Evolutionary conservation across 2,329 filamentous ascomycete species (phyloP).

Genomic region (Ophiocordyceps unilateralis): DNA sequence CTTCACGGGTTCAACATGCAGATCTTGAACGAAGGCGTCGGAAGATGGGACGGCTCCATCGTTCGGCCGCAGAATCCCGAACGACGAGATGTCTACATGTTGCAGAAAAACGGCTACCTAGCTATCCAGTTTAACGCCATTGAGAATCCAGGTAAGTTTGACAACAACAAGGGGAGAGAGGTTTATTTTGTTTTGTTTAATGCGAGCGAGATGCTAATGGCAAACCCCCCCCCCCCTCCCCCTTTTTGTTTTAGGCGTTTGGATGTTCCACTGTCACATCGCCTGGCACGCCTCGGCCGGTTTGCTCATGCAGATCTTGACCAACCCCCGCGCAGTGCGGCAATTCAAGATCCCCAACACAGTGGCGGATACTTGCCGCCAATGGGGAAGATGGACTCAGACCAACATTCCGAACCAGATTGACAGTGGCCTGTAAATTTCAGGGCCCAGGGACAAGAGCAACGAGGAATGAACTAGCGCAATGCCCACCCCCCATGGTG

Average conservation of each 20-base stretch:
- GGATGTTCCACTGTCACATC: slow-evolving; percentile 38
- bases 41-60: slow-evolving; percentile 26
- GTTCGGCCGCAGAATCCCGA: slow-evolving; percentile 27
- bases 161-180: too few species aligned
- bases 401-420: slow-evolving; percentile 30
- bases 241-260: too few species aligned
- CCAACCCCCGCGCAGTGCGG: slow-evolving; percentile 20
- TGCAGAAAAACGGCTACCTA: slow-evolving; percentile 26
- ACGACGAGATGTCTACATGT: slow-evolving; percentile 31
- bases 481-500: too few species aligned
- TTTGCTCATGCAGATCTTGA: slow-evolving; percentile 33
- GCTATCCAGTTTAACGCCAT: slow-evolving; percentile 33
- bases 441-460: too few species aligned
- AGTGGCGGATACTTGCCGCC: slow-evolving; percentile 31
- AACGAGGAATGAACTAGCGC: too few species aligned
- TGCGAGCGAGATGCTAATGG: slow-evolving; percentile 1
- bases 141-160: slow-evolving; percentile 22
- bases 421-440: slow-evolving; percentile 36
- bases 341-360: slow-evolving; percentile 24
- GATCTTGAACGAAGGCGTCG: slow-evolving; percentile 36
- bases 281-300: slow-evolving; percentile 39
- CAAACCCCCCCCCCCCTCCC: too few species aligned
- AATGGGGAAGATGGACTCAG: slow-evolving; percentile 33
- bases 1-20: slow-evolving; percentile 58
- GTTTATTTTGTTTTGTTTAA: too few species aligned